Conservation (phyloP, 768 basidiomycete genomes). For the Leccinum subgranulosum region DNA sequence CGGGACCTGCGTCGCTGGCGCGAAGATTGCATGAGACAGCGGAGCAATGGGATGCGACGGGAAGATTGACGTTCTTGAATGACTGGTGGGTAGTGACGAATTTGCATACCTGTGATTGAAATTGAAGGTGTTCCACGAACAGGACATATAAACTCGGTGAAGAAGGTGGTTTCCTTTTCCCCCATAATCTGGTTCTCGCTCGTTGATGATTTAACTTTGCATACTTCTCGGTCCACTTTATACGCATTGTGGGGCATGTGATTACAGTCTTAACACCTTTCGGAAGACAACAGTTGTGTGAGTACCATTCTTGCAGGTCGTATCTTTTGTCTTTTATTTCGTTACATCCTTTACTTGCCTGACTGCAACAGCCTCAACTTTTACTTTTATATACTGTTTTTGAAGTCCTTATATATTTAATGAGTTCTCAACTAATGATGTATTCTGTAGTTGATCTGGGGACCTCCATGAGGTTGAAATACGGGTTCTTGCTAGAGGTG, state of each 20-base stretch:
- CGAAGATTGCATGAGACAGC: conserved; percentile 53
- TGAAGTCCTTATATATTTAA: neutral
- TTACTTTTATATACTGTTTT: no score
- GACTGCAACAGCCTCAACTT: neutral
- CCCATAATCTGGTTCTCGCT: neutral
- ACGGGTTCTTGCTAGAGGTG: conserved; percentile 71
- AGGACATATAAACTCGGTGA: conserved; percentile 91
- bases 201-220: neutral
- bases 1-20: conserved; percentile 57
- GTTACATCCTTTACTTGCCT: neutral
- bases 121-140: neutral
- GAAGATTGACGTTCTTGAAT: conserved; percentile 73
- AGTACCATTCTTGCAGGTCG: conserved; percentile 20
- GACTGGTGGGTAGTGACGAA: conserved; percentile 52
- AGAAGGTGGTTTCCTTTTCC: conserved; percentile 50
- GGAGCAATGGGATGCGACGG: conserved; percentile 60
- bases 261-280: conserved; percentile 79
- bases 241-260: no score
- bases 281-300: conserved; percentile 82
- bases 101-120: conserved; percentile 7
- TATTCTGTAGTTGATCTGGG: conserved; percentile 53
- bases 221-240: neutral
- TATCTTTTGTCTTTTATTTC: neutral
- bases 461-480: conserved; percentile 71
- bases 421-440: neutral